Evolutionary conservation across 805 yeast species (phyloP).

Genomic region (Torulaspora gathmanii): DNA sequence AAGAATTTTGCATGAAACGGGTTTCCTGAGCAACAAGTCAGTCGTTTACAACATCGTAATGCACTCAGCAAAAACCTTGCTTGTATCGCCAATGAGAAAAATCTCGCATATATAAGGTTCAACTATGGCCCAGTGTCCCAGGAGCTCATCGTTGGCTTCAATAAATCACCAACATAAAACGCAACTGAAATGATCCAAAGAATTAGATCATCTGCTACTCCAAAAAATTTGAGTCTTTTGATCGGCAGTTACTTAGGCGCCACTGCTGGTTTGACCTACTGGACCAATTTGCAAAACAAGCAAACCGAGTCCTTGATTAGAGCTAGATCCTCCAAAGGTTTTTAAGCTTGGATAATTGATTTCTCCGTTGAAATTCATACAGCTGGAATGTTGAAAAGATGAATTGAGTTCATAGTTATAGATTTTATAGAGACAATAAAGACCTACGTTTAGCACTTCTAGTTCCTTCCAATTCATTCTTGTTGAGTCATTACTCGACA

Average conservation of each 20-base stretch:
- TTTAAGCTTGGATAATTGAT: not conserved
- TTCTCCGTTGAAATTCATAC: not conserved
- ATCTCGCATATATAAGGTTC: not conserved
- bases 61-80: not conserved
- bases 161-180: not conserved
- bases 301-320: conserved; percentile 14
- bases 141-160: too few species aligned
- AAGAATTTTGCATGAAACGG: conserved; percentile 10
- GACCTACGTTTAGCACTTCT: too few species aligned
- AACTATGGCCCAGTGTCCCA: too few species aligned
- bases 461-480: too few species aligned
- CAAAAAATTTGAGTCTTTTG: conserved; percentile 17
- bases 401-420: not conserved
- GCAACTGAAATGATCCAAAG: conserved; percentile 16
- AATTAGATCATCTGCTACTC: conserved; percentile 17
- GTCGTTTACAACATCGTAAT: not conserved
- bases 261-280: conserved; percentile 17
- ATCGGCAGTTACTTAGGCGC: conserved; percentile 18
- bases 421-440: too few species aligned
- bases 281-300: conserved; percentile 18
- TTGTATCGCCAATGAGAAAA: not conserved
- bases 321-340: conserved; percentile 15
- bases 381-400: conserved; percentile 5
- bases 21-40: not conserved
- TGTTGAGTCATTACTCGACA: too few species aligned